phyloP scores from a whole-genome alignment of 1,139 yeast genomes.

The Saccharomyces pastorianus region DNA sequence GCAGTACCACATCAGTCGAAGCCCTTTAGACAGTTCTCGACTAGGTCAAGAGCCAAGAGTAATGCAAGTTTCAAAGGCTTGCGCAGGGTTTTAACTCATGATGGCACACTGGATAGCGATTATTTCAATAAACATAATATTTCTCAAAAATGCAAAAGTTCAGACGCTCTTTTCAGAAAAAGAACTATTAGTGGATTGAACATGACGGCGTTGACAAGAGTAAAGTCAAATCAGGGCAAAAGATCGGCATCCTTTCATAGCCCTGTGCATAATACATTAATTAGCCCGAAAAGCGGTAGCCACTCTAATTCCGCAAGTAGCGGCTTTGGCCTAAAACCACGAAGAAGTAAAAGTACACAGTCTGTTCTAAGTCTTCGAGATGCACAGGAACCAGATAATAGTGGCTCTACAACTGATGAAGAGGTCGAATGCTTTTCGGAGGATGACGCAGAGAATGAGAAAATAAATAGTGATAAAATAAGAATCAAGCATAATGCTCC shows the following conservation, averaged over 20 bases:
- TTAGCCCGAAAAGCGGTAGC: slow-evolving; percentile 4
- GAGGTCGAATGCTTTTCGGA: slow-evolving; percentile 27
- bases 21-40: slow-evolving; percentile 28
- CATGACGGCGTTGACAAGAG: slow-evolving; percentile 27
- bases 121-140: slow-evolving; percentile 9
- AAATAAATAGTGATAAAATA: slow-evolving; percentile 1
- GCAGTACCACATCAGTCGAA: background rate
- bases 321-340: slow-evolving; percentile 21
- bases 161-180: slow-evolving; percentile 25
- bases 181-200: slow-evolving; percentile 29
- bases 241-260: slow-evolving; percentile 6
- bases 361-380: slow-evolving; percentile 23
- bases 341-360: slow-evolving; percentile 25
- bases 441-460: slow-evolving; percentile 29
- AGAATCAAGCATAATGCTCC: background rate
- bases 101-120: slow-evolving; percentile 13
- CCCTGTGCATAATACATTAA: slow-evolving; percentile 3
- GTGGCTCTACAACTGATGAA: slow-evolving; percentile 22
- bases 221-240: slow-evolving; percentile 20
- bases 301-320: slow-evolving; percentile 5
- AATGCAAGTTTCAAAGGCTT: slow-evolving; percentile 30
- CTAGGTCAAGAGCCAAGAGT: slow-evolving; percentile 28
- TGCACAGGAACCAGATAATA: slow-evolving; percentile 15
- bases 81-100: slow-evolving; percentile 23
- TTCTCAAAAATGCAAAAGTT: slow-evolving; percentile 22